Evolutionary conservation across 2,329 filamentous ascomycete genomes (phyloP).

Genomic region (Phoma sp.): DNA sequence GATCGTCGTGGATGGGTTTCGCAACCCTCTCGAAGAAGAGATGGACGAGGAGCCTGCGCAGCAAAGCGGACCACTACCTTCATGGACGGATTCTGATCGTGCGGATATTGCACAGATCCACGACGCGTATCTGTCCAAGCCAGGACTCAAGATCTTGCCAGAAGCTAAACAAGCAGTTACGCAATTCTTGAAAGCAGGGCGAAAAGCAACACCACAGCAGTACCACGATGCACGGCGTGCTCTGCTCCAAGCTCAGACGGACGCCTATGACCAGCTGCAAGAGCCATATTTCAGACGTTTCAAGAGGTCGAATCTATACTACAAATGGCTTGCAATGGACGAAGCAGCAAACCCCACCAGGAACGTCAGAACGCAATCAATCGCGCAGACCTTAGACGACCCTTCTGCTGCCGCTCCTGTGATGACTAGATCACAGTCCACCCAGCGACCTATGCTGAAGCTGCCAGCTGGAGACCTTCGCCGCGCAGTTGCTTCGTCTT

Average conservation of each 20-base stretch:
- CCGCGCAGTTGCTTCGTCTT: conserved; percentile 66
- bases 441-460: conserved; percentile 43
- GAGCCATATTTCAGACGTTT: conserved; percentile 81
- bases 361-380: conserved; percentile 33
- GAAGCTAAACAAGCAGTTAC: conserved; percentile 73
- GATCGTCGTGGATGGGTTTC: conserved; percentile 95
- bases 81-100: conserved; percentile 84
- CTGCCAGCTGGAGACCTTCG: conserved; percentile 56
- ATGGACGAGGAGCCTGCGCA: conserved; percentile 69
- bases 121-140: conserved; percentile 82
- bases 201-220: conserved; percentile 75
- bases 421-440: conserved; percentile 56
- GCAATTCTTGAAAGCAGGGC: conserved; percentile 79
- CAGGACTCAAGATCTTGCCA: conserved; percentile 79
- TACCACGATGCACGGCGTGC: conserved; percentile 83
- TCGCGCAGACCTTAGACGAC: conserved; percentile 38
- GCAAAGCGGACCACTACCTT: conserved; percentile 56
- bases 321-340: conserved; percentile 92
- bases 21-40: conserved; percentile 89
- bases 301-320: conserved; percentile 91
- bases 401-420: conserved; percentile 36
- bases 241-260: conserved; percentile 81
- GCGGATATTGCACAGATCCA: conserved; percentile 90
- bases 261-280: conserved; percentile 84
- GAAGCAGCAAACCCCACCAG: conserved; percentile 59